Percentiles rank a stretch among this genome's conserved stretches.
Evolutionary conservation across 495 filamentous ascomycete species (phyloP).

Genomic region (Trichoderma reesei): DNA sequence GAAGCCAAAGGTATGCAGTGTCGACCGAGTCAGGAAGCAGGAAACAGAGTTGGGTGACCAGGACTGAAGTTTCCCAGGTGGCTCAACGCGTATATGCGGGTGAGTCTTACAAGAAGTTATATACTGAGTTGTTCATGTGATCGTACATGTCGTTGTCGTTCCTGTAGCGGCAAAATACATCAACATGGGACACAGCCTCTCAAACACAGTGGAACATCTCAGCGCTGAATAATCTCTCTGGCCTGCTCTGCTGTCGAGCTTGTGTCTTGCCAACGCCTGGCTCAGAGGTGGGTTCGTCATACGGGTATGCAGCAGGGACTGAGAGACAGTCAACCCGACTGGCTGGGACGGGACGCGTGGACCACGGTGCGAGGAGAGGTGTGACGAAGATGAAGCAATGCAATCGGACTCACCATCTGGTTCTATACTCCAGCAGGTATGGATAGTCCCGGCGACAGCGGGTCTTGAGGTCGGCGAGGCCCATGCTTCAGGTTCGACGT

Average conservation of each 20-base stretch:
- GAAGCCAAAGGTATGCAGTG: background rate
- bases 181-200: background rate
- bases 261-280: background rate
- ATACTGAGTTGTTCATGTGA: constrained; percentile 76
- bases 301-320: background rate
- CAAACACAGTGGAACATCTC: background rate
- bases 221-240: background rate
- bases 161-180: constrained; percentile 35
- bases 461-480: constrained; percentile 41
- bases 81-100: background rate
- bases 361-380: background rate
- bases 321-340: background rate
- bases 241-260: background rate
- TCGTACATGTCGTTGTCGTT: constrained; percentile 95
- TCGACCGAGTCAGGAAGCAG: background rate
- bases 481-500: background rate
- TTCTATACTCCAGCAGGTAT: constrained; percentile 74
- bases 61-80: background rate
- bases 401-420: constrained; percentile 58
- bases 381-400: background rate
- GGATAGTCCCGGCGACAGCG: constrained; percentile 63
- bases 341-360: background rate
- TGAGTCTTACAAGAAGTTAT: constrained; percentile 54
- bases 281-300: background rate
- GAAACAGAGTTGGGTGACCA: background rate